Evolutionary conservation across 2,329 filamentous ascomycete species (phyloP).

Genomic region (Colletotrichum neosansevieriae): DNA sequence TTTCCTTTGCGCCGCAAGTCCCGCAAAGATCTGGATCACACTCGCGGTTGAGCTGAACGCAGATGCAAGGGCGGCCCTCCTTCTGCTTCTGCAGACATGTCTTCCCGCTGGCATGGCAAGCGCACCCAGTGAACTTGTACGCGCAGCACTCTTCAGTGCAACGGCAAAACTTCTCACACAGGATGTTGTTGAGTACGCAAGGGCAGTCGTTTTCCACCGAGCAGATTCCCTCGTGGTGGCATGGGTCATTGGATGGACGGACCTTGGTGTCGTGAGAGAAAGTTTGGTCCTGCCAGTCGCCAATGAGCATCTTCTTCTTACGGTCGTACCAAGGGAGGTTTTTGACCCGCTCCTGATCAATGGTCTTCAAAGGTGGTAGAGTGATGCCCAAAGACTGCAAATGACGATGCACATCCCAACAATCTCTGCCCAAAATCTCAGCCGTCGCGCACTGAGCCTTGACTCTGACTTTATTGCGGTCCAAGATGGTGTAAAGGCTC

Average conservation of each 20-base stretch:
- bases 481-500: conserved; percentile 58
- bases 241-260: conserved; percentile 72
- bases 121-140: conserved; percentile 75
- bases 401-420: conserved; percentile 63
- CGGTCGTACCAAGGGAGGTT: conserved; percentile 68
- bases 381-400: conserved; percentile 54
- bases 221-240: conserved; percentile 77
- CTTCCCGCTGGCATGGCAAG: conserved; percentile 71
- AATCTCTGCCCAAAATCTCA: conserved; percentile 62
- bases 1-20: conserved; percentile 75
- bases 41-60: conserved; percentile 78
- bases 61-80: conserved; percentile 73
- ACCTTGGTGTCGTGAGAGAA: conserved; percentile 67
- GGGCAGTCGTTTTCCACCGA: conserved; percentile 66
- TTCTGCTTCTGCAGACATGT: conserved; percentile 68
- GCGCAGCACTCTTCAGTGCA: conserved; percentile 71
- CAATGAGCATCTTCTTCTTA: conserved; percentile 64
- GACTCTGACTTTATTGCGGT: conserved; percentile 54
- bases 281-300: conserved; percentile 68
- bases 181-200: conserved; percentile 70
- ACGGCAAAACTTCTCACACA: conserved; percentile 80
- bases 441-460: conserved; percentile 63
- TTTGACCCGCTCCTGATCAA: conserved; percentile 54
- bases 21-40: conserved; percentile 83
- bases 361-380: conserved; percentile 44